Evolutionary conservation across 169 alveolate genomes (phyloP).

Genomic region (Plasmodium malariae): DNA sequence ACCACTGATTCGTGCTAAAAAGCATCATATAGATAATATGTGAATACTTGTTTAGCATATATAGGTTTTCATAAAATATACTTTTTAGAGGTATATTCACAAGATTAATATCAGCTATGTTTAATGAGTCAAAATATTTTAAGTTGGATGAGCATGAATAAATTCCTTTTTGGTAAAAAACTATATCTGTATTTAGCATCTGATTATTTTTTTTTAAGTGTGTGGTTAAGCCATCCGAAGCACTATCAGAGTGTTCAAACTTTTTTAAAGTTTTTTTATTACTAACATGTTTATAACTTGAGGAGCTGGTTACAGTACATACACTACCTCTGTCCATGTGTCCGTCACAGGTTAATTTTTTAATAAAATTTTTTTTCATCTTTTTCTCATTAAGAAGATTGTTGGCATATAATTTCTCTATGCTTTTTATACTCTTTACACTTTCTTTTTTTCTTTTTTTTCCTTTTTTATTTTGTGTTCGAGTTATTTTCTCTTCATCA

Average conservation of each 20-base stretch:
- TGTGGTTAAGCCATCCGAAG: too few relatives aligned
- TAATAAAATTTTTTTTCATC: too few relatives aligned
- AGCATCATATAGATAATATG: background rate
- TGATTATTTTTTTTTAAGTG: background rate
- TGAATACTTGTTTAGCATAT: conserved; percentile 20
- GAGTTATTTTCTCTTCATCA: background rate
- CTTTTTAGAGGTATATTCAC: conserved; percentile 35
- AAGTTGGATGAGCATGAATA: conserved; percentile 5
- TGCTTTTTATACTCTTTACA: too few relatives aligned
- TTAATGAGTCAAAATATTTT: conserved; percentile 57
- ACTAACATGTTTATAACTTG: too few relatives aligned
- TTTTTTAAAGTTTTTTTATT: too few relatives aligned
- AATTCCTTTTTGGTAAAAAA: background rate
- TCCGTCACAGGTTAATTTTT: too few relatives aligned
- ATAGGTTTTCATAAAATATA: conserved; percentile 55
- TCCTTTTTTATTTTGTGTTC: background rate
- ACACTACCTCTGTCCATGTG: too few relatives aligned
- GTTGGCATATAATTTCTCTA: too few relatives aligned
- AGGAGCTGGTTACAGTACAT: too few relatives aligned
- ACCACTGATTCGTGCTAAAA: background rate
- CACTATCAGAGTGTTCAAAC: too few relatives aligned
- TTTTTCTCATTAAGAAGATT: too few relatives aligned
- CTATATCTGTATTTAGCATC: background rate
- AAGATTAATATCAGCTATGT: conserved; percentile 32
- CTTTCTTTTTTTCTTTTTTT: background rate